Percentiles rank a stretch among this genome's conserved stretches.
These are phyloP conservation scores for Naegleria fowleri DNA, from an alignment of 208 protist species.

Conservation along the genomic window DNA sequence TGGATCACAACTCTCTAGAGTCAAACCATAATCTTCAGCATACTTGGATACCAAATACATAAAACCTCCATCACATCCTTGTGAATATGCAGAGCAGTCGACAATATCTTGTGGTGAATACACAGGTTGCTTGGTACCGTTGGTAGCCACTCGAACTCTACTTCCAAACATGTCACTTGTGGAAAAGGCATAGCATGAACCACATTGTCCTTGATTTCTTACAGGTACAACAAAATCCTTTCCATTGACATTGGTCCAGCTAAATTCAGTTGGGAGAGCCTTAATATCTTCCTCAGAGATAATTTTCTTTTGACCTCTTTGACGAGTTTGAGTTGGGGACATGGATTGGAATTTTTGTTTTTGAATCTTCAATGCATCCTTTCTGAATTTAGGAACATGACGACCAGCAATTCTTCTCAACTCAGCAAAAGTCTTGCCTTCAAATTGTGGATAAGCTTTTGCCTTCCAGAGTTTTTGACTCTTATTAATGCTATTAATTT, in stretches of 20 bases:
- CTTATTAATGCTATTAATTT: constrained; percentile 11
- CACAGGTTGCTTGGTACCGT: background rate
- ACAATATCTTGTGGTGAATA: constrained; percentile 23
- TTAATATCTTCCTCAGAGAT: constrained; percentile 2
- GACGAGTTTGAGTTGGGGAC: background rate
- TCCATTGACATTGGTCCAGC: constrained; percentile 21
- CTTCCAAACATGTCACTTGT: constrained; percentile 6
- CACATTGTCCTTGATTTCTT: background rate
- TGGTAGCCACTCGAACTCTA: background rate
- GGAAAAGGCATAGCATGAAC: constrained; percentile 9
- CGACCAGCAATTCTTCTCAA: background rate
- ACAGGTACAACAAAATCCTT: background rate
- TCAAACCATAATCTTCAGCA: constrained; percentile 15
- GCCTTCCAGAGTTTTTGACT: background rate
- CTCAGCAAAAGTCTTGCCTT: background rate
- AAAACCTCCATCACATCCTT: constrained; percentile 25
- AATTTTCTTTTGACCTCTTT: background rate
- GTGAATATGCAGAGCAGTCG: constrained; percentile 3
- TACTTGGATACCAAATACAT: background rate
- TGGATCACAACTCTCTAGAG: background rate
- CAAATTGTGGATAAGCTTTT: constrained; percentile 9
- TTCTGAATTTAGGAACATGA: background rate
- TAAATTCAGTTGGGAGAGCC: background rate
- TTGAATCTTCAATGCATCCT: background rate
- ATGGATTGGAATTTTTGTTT: background rate